These are phyloP conservation scores for Tetracentron sinense DNA, from an alignment of 164 flowering plant genomes.

Conservation along the genomic window DNA sequence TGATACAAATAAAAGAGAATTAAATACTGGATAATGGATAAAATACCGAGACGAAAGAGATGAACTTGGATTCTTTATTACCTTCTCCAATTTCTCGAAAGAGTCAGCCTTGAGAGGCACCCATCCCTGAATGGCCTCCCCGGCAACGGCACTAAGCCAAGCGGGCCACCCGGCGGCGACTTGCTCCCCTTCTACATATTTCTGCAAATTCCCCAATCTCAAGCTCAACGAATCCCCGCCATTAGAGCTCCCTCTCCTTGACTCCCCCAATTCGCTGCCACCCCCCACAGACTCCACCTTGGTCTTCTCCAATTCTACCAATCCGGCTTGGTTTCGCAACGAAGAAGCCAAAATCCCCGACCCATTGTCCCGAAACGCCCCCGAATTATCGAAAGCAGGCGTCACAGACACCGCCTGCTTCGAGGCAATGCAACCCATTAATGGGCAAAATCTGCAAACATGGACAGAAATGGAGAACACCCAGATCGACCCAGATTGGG, in stretches of 20 bases:
- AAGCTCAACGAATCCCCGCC: conserved; percentile 32
- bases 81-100: conserved; percentile 85
- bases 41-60: no score
- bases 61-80: conserved; percentile 9
- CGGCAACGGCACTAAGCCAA: conserved; percentile 74
- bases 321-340: conserved; percentile 13
- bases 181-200: conserved; percentile 59
- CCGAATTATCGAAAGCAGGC: conserved; percentile 36
- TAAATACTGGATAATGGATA: no score
- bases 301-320: conserved; percentile 15
- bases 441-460: conserved; percentile 1
- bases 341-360: conserved; percentile 22
- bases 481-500: conserved; percentile 20
- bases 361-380: conserved; percentile 18
- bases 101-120: conserved; percentile 68
- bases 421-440: conserved; percentile 64
- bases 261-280: conserved; percentile 18
- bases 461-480: conserved; percentile 9
- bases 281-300: conserved; percentile 2
- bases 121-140: conserved; percentile 85
- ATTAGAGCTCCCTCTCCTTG: conserved; percentile 30
- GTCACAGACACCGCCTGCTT: conserved; percentile 43
- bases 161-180: conserved; percentile 88
- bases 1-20: no score
- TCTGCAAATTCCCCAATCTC: conserved; percentile 46